Base-by-base conservation (phyloP, 2,329 filamentous ascomycete species). In the Ophiostoma perfectum region DNA sequence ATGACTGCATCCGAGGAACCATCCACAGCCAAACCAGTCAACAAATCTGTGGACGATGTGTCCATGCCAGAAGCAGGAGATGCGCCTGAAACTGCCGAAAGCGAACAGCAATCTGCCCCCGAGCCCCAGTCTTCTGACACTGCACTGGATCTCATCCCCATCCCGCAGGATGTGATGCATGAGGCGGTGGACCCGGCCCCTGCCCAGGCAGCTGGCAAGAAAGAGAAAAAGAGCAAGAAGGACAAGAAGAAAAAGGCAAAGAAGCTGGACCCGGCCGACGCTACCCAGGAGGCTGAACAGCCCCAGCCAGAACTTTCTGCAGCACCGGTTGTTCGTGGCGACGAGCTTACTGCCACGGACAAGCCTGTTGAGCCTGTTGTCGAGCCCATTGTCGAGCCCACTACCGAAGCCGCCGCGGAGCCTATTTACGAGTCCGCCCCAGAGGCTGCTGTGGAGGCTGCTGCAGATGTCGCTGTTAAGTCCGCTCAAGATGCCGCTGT, bases 171-270 rank as follows among this genome's bases (percentile, higher is more conserved):
- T 6, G 55, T 60, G 27, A 60, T 60, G 18, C 11, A 60, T 11
- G 55, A 38, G 4, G 18, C 18, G 14, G 55, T 14, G 27, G 55
- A 60, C 11, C 11, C 27, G 7, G 27, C 3, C 27, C 27, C 27
- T 27, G 27, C 27, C 27, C 27, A 27, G 27, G 55, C 16, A 14
- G 55, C 27, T 36, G 55, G 11, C 55, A 60, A 60, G 55, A 60
- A 60, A 7, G 27, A 60, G 11, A 60, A 60, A 11, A 60, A 60
- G 62, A 65, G 64, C 38, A 42, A 63, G 36, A 68, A 45, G 4
- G 65, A 69, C n/a, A 47, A 58, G 38, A 64, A 67, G 11, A 55
- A 65, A 18, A 66, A 60, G 66, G 1, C 14, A 36, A 41, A 42
- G 39, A n/a, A 41, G 38, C 12, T 42, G 4, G 58, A 41, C 16